Base-by-base conservation (phyloP, 192 early-diverging fungal species). In the Coemansia sp. region DNA sequence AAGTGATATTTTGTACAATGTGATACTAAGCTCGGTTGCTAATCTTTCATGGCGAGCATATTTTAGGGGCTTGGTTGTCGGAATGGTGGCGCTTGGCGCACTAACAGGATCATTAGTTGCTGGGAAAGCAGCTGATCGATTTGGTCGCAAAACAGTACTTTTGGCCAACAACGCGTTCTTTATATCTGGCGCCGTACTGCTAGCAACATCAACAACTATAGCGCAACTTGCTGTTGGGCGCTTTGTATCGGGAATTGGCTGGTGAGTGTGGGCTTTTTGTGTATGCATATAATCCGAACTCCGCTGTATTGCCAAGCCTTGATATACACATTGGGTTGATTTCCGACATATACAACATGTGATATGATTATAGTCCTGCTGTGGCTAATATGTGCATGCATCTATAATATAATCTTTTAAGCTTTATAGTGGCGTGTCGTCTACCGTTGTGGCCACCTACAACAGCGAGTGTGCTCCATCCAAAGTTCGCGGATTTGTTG, bases 381-480 rank as follows among this genome's bases (percentile, higher is more conserved):
- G 16, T n/a, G 5, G 16, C 41, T 45, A 45, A 45, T n/a, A 9
- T 4, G 41, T 45, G 41, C 41, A 45, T 12, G 16, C 16, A 3
- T n/a, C 11, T 16, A 45, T 3, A n/a, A n/a, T 45, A 45, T 5
- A 16, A 16, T 0, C 12, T 45, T n/a, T 45, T 45, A 16, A 45
- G 16, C 9, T 29, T 1, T 85, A 76, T 41, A 87, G 90, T 31
- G 93, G 93, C 35, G 73, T 90, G 9, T 58, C 78, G 4, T 73
- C 70, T 11, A 86, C 85, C 0, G 82, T 80, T 21, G 80, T 86
- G 5, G 85, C 84, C 22, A 87, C 90, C 6, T 94, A 93, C 65
- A 86, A 93, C 47, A 85, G 86, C 51, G 93, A 93, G 69, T 85
- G 92, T 50, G 79, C 90, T 0, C 88, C 93, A 2, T 70, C 86